Evolutionary conservation across 768 basidiomycete species (phyloP).

Genomic region (Suillus brevipes): DNA sequence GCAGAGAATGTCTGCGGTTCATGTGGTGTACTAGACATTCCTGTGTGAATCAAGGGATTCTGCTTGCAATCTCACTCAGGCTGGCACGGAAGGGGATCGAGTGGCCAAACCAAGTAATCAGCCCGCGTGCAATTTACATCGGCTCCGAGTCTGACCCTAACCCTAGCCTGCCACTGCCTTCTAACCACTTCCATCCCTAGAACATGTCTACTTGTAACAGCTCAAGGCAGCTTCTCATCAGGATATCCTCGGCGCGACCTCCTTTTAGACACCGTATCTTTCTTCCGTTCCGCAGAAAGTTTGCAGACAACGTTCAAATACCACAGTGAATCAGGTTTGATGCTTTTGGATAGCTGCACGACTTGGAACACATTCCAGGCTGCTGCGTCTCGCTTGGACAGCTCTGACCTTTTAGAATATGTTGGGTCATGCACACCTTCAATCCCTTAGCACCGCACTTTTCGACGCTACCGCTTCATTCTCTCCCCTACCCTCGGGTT

Average conservation of each 20-base stretch:
- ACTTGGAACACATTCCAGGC: background rate
- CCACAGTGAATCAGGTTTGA: background rate
- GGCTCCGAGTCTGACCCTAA: background rate
- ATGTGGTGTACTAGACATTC: slow-evolving; percentile 20
- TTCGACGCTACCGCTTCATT: background rate
- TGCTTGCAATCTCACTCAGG: background rate
- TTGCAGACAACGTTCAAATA: background rate
- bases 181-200: no score
- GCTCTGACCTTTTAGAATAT: background rate
- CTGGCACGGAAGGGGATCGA: background rate
- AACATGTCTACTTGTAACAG: background rate
- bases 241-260: background rate
- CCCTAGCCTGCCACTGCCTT: background rate
- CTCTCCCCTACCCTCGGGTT: background rate
- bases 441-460: background rate
- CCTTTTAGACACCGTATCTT: background rate
- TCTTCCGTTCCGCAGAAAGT: background rate
- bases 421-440: background rate
- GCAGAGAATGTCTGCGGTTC: slow-evolving; percentile 62
- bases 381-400: background rate
- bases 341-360: background rate
- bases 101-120: background rate
- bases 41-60: background rate
- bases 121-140: background rate
- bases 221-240: background rate